Evolutionary conservation across 768 basidiomycete species (phyloP).

Genomic region (Russula dissimulans): DNA sequence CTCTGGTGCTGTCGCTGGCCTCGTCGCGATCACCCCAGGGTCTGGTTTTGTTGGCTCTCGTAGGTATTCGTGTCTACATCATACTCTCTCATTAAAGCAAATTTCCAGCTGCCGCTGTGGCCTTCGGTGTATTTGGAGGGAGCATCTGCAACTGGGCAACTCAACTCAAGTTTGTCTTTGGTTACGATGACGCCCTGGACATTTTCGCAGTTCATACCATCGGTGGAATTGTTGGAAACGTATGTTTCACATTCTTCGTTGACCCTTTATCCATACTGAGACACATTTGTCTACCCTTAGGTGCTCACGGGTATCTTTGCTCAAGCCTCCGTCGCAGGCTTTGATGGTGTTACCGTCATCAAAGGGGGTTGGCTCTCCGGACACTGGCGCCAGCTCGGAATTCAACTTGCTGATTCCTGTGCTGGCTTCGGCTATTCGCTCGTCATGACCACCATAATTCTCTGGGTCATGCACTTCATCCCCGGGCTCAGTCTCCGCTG

Average conservation of each 20-base stretch:
- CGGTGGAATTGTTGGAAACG: constrained; percentile 72
- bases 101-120: constrained; percentile 59
- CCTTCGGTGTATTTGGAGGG: constrained; percentile 79
- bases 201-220: constrained; percentile 83
- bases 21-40: constrained; percentile 84
- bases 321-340: constrained; percentile 35
- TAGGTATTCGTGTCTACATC: constrained; percentile 27
- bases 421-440: constrained; percentile 28
- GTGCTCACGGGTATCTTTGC: constrained; percentile 21
- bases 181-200: constrained; percentile 76
- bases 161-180: constrained; percentile 75
- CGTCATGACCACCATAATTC: constrained; percentile 30
- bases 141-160: constrained; percentile 93
- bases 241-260: constrained; percentile 12
- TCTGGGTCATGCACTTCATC: constrained; percentile 38
- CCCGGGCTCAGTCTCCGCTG: constrained; percentile 35
- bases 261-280: neutral
- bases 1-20: constrained; percentile 85
- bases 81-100: constrained; percentile 5
- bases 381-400: constrained; percentile 34
- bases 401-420: constrained; percentile 34
- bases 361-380: constrained; percentile 39
- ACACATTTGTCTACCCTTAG: constrained; percentile 25
- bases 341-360: constrained; percentile 38
- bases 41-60: constrained; percentile 75